phyloP scores from a whole-genome alignment of 805 yeast genomes.

The Yarrowia keelungensis region DNA sequence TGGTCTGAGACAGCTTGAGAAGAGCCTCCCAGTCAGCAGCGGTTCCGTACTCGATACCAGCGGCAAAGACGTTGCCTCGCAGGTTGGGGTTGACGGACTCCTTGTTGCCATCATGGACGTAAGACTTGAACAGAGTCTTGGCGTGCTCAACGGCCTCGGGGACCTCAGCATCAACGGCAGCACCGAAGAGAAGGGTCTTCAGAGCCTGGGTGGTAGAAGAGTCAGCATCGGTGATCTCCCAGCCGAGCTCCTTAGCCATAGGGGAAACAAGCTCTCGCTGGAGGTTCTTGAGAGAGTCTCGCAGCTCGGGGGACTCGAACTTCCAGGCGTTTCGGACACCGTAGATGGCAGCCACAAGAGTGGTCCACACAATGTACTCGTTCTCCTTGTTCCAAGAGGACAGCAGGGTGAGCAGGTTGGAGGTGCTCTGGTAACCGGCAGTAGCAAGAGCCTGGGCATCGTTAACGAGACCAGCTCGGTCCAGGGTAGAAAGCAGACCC shows the following conservation, averaged over 20 bases:
- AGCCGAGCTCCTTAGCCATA: constrained; percentile 66
- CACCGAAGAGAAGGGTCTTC: constrained; percentile 61
- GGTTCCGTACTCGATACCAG: constrained; percentile 73
- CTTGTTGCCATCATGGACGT: constrained; percentile 63
- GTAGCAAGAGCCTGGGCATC: constrained; percentile 64
- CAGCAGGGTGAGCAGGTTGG: constrained; percentile 59
- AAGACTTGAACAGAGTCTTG: constrained; percentile 58
- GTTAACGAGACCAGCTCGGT: constrained; percentile 68
- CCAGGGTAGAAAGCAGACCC: constrained; percentile 63
- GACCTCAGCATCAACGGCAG: constrained; percentile 49
- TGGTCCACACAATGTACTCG: constrained; percentile 62
- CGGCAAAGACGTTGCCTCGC: constrained; percentile 66
- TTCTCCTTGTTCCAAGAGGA: constrained; percentile 59
- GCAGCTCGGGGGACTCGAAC: constrained; percentile 56
- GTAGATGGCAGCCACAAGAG: constrained; percentile 55
- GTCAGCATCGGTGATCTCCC: constrained; percentile 63
- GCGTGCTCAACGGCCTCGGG: constrained; percentile 50
- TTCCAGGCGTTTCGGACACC: constrained; percentile 56
- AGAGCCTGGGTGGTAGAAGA: constrained; percentile 67
- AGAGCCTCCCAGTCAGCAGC: constrained; percentile 67
- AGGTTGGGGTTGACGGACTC: constrained; percentile 77
- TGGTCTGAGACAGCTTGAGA: constrained; percentile 64
- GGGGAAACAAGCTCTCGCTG: constrained; percentile 61
- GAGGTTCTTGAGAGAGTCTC: constrained; percentile 55
- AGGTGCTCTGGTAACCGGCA: constrained; percentile 59